Percentiles rank a stretch among this genome's conserved stretches.
These are phyloP conservation scores for Kingdonia uniflora DNA, from an alignment of 164 flowering plant genomes.

Conservation along the genomic window DNA sequence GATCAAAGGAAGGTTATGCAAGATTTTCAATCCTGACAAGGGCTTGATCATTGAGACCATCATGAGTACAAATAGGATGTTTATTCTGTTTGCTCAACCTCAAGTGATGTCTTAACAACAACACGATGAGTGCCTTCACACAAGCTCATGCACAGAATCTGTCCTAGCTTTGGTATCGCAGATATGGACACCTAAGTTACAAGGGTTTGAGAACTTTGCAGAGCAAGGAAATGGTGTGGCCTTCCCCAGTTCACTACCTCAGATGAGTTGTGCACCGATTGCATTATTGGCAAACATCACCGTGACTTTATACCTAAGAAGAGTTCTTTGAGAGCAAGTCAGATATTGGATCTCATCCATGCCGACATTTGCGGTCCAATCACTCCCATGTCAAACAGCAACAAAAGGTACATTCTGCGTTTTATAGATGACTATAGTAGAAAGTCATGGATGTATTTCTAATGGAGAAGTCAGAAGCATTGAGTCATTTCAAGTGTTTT, in stretches of 20 bases:
- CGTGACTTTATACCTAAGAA: constrained; percentile 2
- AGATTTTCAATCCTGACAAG: too few species aligned
- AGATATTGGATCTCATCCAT: constrained; percentile 3
- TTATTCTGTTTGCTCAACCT: constrained; percentile 1
- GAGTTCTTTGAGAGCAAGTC: constrained; percentile 5
- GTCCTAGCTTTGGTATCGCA: background rate
- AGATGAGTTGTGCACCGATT: background rate
- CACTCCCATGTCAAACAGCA: constrained; percentile 6
- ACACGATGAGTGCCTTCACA: background rate
- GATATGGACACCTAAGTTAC: constrained; percentile 1
- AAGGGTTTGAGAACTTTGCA: background rate
- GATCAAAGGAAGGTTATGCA: too few species aligned
- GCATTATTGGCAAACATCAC: constrained; percentile 2
- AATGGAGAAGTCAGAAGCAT: constrained; percentile 1
- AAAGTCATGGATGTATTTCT: constrained; percentile 1
- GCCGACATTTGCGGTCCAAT: constrained; percentile 6
- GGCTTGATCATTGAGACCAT: too few species aligned
- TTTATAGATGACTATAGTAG: constrained; percentile 10
- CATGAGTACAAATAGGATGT: too few species aligned
- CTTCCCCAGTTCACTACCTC: constrained; percentile 1
- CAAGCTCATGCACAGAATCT: background rate
- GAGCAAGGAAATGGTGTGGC: background rate
- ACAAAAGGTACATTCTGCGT: constrained; percentile 7
- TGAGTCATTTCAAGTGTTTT: background rate
- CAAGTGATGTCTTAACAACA: background rate